Evolutionary conservation across 2,329 filamentous ascomycete genomes (phyloP).

Genomic region (Zasmidium citrigriseum): DNA sequence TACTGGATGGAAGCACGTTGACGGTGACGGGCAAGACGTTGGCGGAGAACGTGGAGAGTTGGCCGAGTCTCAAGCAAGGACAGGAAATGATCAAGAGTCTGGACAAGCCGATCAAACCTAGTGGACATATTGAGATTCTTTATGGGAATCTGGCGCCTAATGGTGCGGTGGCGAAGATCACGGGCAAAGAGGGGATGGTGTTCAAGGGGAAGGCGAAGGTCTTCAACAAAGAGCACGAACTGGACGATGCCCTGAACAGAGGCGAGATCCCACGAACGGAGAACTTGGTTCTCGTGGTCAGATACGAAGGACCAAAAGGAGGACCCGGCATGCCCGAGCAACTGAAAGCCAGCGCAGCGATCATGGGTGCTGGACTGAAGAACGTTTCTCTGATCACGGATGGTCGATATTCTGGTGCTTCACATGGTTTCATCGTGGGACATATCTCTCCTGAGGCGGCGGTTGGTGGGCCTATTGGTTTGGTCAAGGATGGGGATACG

Average conservation of each 20-base stretch:
- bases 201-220: constrained; percentile 82
- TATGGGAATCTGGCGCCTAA: constrained; percentile 84
- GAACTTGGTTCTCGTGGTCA: constrained; percentile 85
- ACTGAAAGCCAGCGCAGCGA: constrained; percentile 80
- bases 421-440: constrained; percentile 90
- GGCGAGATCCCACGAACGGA: constrained; percentile 72
- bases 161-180: constrained; percentile 93
- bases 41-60: constrained; percentile 75
- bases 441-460: constrained; percentile 91
- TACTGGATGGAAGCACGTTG: constrained; percentile 75
- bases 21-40: constrained; percentile 85
- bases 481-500: constrained; percentile 76
- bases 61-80: constrained; percentile 71
- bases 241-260: constrained; percentile 71
- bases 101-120: constrained; percentile 79
- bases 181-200: constrained; percentile 83
- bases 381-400: constrained; percentile 93
- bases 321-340: constrained; percentile 97
- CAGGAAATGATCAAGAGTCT: constrained; percentile 83
- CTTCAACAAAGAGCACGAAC: constrained; percentile 81
- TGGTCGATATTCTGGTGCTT: constrained; percentile 83
- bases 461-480: constrained; percentile 81
- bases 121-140: constrained; percentile 86
- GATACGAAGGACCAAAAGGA: constrained; percentile 91
- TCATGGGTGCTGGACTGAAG: constrained; percentile 86